These are phyloP conservation scores for Globisporangium radiosum DNA, from an alignment of 352 stramenopile genomes.

Conservation along the genomic window DNA sequence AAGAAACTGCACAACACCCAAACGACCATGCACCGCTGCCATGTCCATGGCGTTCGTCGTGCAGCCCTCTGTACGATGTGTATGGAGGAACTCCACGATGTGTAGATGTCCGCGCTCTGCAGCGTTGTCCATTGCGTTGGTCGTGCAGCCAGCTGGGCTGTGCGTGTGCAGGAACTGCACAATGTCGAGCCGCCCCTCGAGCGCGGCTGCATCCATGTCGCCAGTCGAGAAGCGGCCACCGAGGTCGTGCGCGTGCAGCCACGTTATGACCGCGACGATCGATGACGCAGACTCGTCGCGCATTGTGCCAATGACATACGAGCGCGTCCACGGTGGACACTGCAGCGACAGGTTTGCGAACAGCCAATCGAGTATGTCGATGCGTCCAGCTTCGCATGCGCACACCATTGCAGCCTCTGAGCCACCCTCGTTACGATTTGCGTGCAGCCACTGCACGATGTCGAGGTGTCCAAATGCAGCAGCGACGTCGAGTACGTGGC, in stretches of 20 bases:
- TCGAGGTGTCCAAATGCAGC: background rate
- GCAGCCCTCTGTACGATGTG: conserved; percentile 9
- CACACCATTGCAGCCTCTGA: conserved; percentile 3
- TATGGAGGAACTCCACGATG: conserved; percentile 8
- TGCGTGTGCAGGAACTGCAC: conserved; percentile 6
- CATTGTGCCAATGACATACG: conserved; percentile 4
- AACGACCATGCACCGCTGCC: conserved; percentile 1
- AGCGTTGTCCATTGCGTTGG: conserved; percentile 12
- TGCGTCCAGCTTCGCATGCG: background rate
- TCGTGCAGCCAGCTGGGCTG: conserved; percentile 4
- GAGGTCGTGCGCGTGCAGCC: conserved; percentile 6
- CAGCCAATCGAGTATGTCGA: conserved; percentile 8
- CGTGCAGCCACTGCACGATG: conserved; percentile 35
- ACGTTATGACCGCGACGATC: background rate
- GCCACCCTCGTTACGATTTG: conserved; percentile 25
- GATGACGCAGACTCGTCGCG: background rate
- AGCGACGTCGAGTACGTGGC: conserved; percentile 10
- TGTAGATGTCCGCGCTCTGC: conserved; percentile 9
- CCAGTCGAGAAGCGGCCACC: background rate
- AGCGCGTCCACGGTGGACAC: conserved; percentile 2
- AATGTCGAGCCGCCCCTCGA: conserved; percentile 4
- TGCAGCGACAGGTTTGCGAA: background rate
- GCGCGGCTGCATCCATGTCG: conserved; percentile 3
- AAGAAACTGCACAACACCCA: conserved; percentile 8
- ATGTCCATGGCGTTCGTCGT: conserved; percentile 14